Evolutionary conservation across 306 rosid species (phyloP).

Genomic region (Glycine soja): DNA sequence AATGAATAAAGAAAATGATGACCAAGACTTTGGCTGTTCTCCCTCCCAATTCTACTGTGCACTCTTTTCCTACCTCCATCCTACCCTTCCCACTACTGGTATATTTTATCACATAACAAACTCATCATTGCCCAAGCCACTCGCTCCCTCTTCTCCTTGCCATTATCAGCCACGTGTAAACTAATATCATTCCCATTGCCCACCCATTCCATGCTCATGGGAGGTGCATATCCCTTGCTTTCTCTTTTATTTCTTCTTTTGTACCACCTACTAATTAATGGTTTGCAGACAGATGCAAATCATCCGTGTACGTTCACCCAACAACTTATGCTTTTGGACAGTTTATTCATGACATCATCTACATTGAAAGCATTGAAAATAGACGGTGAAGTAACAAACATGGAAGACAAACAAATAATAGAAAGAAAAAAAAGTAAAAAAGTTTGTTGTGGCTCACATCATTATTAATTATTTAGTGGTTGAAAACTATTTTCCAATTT

Average conservation of each 20-base stretch:
- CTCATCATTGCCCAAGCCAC: background rate
- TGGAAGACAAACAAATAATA: conserved; percentile 3
- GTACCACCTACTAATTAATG: too few relatives aligned
- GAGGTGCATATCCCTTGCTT: too few relatives aligned
- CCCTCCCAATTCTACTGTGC: background rate
- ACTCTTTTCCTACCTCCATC: background rate
- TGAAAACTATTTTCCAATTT: conserved; percentile 23
- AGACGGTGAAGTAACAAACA: background rate
- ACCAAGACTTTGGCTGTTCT: background rate
- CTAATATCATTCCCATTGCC: too few relatives aligned
- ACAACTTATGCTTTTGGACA: too few relatives aligned
- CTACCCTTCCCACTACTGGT: background rate
- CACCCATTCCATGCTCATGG: too few relatives aligned
- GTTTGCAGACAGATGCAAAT: too few relatives aligned
- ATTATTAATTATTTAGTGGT: background rate
- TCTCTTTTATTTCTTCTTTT: too few relatives aligned
- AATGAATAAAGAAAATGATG: background rate
- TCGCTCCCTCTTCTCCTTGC: background rate
- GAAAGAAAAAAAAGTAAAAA: conserved; percentile 5
- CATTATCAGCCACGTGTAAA: background rate
- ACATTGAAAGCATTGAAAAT: background rate
- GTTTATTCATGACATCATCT: too few relatives aligned
- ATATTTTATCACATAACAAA: background rate
- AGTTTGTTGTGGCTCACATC: conserved; percentile 21
- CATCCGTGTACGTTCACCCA: too few relatives aligned